A percentile compares a stretch with the other conserved stretches of the same genome.
Evolutionary conservation across 345 rosid species (phyloP).

Genomic region (Lepidium africanum): DNA sequence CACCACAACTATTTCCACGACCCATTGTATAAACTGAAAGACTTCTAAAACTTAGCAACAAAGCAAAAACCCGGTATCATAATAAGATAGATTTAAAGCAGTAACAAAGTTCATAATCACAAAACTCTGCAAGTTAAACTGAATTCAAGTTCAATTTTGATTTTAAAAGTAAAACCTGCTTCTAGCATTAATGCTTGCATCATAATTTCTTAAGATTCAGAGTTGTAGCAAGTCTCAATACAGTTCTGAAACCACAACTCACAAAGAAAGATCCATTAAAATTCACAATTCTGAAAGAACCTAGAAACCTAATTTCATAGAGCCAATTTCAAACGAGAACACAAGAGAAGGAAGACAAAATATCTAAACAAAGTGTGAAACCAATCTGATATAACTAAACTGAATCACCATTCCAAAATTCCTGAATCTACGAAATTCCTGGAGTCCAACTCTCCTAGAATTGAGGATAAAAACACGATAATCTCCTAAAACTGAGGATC

Average conservation of each 20-base stretch:
- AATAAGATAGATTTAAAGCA: neutral
- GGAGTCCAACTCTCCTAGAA: neutral
- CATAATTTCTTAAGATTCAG: too few species aligned
- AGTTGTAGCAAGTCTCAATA: too few species aligned
- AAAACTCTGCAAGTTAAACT: neutral
- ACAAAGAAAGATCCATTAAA: too few species aligned
- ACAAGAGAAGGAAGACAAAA: neutral
- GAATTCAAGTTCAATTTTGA: neutral
- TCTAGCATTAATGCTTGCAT: too few species aligned
- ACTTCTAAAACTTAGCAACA: neutral
- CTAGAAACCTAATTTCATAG: too few species aligned
- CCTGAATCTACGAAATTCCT: neutral
- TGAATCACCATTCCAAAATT: neutral
- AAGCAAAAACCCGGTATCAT: neutral
- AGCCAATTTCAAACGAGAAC: too few species aligned
- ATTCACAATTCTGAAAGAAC: too few species aligned
- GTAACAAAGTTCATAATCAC: too few species aligned
- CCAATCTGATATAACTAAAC: conserved; percentile 17
- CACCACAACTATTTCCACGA: conserved; percentile 76
- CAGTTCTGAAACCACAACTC: too few species aligned
- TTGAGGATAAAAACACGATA: neutral
- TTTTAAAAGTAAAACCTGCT: neutral
- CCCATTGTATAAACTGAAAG: conserved; percentile 37
- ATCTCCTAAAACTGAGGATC: neutral
- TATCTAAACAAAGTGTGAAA: neutral